These are phyloP conservation scores for Gleditsia sinensis DNA, from an alignment of 306 rosid genomes.

Conservation along the genomic window DNA sequence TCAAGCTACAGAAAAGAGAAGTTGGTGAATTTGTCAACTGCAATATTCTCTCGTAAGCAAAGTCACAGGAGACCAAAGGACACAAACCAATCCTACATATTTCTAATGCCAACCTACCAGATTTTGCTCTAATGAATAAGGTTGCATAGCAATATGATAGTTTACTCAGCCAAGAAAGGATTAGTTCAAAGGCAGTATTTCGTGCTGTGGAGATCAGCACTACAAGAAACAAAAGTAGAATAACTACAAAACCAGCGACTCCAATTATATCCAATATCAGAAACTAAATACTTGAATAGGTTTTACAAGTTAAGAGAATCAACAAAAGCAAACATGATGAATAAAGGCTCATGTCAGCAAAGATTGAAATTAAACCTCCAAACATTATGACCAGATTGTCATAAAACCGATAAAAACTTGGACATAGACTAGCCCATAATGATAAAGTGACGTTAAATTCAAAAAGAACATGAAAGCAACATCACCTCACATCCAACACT, in stretches of 20 bases:
- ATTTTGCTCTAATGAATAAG: neutral
- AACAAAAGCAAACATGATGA: conserved; percentile 9
- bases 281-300: neutral
- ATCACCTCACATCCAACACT: conserved; percentile 52
- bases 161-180: neutral
- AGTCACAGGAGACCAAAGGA: neutral
- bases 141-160: neutral
- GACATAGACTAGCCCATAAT: neutral
- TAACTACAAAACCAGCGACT: conserved; percentile 22
- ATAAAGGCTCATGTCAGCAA: neutral
- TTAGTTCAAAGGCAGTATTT: conserved; percentile 7
- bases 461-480: neutral
- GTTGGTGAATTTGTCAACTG: neutral
- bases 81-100: neutral
- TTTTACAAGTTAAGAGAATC: conserved; percentile 10
- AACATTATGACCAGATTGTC: neutral
- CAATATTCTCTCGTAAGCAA: neutral
- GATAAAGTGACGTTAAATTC: neutral
- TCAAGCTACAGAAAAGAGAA: neutral
- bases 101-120: neutral
- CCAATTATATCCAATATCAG: neutral
- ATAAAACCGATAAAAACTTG: neutral
- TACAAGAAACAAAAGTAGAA: neutral
- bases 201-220: neutral
- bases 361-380: neutral